A percentile compares a stretch with the other conserved stretches of the same genome.
phyloP scores from a whole-genome alignment of 257 asterid genomes.

The Primulina eburnea region DNA sequence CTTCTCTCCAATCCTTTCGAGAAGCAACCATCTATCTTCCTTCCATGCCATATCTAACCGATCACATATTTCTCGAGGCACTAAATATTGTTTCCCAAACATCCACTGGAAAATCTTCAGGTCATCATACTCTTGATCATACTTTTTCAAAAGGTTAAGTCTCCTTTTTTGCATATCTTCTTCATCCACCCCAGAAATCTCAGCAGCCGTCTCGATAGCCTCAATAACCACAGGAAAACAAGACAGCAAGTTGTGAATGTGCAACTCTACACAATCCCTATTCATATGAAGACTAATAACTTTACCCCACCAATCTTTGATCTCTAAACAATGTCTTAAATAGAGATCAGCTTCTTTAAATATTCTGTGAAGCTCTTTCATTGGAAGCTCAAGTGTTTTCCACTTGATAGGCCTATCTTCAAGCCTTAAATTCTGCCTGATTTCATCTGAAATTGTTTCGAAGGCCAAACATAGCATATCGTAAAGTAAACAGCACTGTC shows the following conservation, averaged over 20 bases:
- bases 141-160: slow-evolving; percentile 47
- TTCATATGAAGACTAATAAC: slow-evolving; percentile 65
- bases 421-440: slow-evolving; percentile 53
- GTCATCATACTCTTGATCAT: slow-evolving; percentile 54
- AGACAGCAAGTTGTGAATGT: slow-evolving; percentile 66
- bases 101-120: slow-evolving; percentile 59
- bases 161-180: slow-evolving; percentile 65
- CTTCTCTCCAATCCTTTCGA: slow-evolving; percentile 42
- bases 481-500: slow-evolving; percentile 66
- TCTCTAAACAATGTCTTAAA: slow-evolving; percentile 54
- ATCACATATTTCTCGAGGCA: slow-evolving; percentile 50
- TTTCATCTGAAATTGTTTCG: slow-evolving; percentile 60
- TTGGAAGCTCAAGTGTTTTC: slow-evolving; percentile 73
- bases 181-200: slow-evolving; percentile 55
- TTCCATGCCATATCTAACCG: slow-evolving; percentile 55
- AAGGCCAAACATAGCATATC: slow-evolving; percentile 63
- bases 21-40: slow-evolving; percentile 70
- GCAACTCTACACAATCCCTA: slow-evolving; percentile 62
- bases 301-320: slow-evolving; percentile 83
- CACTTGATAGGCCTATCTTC: slow-evolving; percentile 68
- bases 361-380: slow-evolving; percentile 69
- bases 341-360: slow-evolving; percentile 69
- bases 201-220: slow-evolving; percentile 86
- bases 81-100: slow-evolving; percentile 65
- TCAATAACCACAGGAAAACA: slow-evolving; percentile 78